Evolutionary conservation across 306 rosid species (phyloP), one percentile per base, ranked within the genome.

Genomic region (Sicyos edulis): DNA sequence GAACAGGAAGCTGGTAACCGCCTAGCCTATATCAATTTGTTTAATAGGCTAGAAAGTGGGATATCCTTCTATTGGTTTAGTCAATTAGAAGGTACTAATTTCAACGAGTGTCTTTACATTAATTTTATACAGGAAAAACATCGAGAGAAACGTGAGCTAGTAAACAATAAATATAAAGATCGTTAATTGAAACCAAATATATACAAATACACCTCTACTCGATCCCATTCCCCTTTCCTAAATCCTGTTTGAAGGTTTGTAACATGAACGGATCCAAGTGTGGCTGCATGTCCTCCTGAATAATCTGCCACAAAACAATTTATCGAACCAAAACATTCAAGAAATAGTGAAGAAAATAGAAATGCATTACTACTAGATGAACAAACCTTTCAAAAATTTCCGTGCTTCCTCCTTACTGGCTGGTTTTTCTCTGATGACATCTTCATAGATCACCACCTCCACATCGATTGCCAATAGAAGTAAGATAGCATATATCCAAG

Each of bases 361-460:
- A 78, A 22, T 14, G 24, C 56, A 65, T 71, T 24, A 73, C 49
- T 16, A 45, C 12, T 45, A 56, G 16, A 26, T 70, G 79, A 29
- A 29, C 74, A 72, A 53, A 93, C 97, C 96, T 91, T 87, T 91
- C 89, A 91, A 54, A 86, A 88, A 93, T 74, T 87, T 82, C 0
- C 86, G 83, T 74, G 99, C 99, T 84, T 93, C 99, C 86, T 88
- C 92, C 82, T 88, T 87, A 82, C 84, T 76, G 29, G 89, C 85
- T 76, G 97, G 99, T 73, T 93, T 93, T 88, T 93, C 99, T 86
- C 99, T 89, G 76, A 93, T 66, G 73, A 71, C 81, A 69, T 95
- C 96, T 82, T 89, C 89, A 79, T 91, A 87, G 80, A 93, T 93
- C 92, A 93, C 99, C 92, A 93, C 97, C 99, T 93, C 88, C 87